Percentiles rank a stretch among this genome's conserved stretches.
Conservation (phyloP, 768 basidiomycete genomes). For the Tephrocybe sp. region DNA sequence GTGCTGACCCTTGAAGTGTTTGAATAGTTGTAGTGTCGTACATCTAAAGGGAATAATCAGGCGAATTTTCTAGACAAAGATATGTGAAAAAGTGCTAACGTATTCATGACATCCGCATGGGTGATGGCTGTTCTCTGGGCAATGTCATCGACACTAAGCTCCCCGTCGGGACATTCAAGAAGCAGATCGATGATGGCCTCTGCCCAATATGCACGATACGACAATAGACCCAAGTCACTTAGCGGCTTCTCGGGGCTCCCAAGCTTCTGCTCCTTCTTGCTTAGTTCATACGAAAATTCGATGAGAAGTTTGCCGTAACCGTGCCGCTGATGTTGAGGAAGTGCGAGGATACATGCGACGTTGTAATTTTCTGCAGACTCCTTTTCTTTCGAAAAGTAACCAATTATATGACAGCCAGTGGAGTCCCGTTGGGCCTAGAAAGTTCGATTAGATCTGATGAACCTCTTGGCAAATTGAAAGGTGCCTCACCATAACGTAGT, state of each 20-base stretch:
- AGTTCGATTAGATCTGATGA: no score
- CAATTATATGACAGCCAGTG: constrained; percentile 89
- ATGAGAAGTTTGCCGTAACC: constrained; percentile 96
- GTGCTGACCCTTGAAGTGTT: constrained; percentile 94
- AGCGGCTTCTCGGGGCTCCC: constrained; percentile 98
- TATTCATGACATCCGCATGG: constrained; percentile 96
- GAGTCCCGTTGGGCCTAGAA: constrained; percentile 80
- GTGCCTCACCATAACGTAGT: constrained; percentile 90
- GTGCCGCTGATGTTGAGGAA: constrained; percentile 96
- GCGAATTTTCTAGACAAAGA: background rate
- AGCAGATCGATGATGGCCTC: constrained; percentile 94
- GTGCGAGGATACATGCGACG: constrained; percentile 97
- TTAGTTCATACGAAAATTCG: constrained; percentile 97
- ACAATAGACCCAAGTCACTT: constrained; percentile 87
- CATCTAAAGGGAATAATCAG: constrained; percentile 53
- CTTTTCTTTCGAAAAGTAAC: constrained; percentile 99
- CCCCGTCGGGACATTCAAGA: constrained; percentile 68
- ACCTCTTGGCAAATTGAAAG: constrained; percentile 1
- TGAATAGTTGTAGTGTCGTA: constrained; percentile 91
- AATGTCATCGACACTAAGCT: constrained; percentile 94
- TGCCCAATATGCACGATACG: constrained; percentile 96
- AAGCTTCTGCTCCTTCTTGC: constrained; percentile 93
- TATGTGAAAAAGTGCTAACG: constrained; percentile 62
- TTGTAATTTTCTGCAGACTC: constrained; percentile 98
- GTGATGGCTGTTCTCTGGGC: constrained; percentile 95